phyloP scores from a whole-genome alignment of 2,329 filamentous ascomycete species.

The Xylariaceae sp. region DNA sequence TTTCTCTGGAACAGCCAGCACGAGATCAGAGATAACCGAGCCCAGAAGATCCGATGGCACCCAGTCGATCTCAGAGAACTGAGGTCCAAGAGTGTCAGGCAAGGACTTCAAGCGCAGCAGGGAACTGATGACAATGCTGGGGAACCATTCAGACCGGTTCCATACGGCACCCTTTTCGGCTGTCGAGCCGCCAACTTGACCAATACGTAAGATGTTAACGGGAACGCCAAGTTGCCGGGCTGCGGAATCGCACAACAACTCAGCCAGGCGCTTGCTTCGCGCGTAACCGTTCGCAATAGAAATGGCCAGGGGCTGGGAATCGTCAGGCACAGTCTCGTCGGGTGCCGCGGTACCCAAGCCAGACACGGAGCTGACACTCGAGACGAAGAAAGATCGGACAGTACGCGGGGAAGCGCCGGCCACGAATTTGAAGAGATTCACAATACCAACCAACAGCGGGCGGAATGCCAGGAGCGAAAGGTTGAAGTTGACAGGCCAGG shows the following conservation, averaged over 20 bases:
- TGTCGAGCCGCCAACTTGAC: slow-evolving; percentile 11
- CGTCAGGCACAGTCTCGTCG: slow-evolving; percentile 3
- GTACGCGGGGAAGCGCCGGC: slow-evolving; percentile 3
- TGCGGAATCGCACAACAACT: slow-evolving; percentile 9
- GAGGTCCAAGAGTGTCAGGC: slow-evolving; percentile 7
- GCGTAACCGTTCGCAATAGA: slow-evolving; percentile 6
- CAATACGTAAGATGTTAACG: slow-evolving; percentile 3
- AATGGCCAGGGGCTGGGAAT: neutral
- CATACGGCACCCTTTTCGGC: slow-evolving; percentile 5
- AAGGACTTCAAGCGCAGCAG: slow-evolving; percentile 1
- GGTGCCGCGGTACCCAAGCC: neutral
- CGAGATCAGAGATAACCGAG: slow-evolving; percentile 5
- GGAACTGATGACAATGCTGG: slow-evolving; percentile 14
- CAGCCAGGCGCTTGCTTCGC: slow-evolving; percentile 10
- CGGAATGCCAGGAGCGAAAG: slow-evolving; percentile 18
- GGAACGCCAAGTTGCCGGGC: neutral
- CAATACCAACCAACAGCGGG: slow-evolving; percentile 18
- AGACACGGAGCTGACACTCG: slow-evolving; percentile 8
- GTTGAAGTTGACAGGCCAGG: slow-evolving; percentile 28
- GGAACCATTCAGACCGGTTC: slow-evolving; percentile 12
- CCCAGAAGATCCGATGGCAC: slow-evolving; percentile 13
- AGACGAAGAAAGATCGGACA: slow-evolving; percentile 8
- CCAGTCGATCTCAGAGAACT: slow-evolving; percentile 15
- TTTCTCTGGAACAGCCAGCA: neutral
- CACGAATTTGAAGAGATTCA: slow-evolving; percentile 21